Conservation (phyloP, 352 stramenopile genomes). For the Globisporangium paddicum region DNA sequence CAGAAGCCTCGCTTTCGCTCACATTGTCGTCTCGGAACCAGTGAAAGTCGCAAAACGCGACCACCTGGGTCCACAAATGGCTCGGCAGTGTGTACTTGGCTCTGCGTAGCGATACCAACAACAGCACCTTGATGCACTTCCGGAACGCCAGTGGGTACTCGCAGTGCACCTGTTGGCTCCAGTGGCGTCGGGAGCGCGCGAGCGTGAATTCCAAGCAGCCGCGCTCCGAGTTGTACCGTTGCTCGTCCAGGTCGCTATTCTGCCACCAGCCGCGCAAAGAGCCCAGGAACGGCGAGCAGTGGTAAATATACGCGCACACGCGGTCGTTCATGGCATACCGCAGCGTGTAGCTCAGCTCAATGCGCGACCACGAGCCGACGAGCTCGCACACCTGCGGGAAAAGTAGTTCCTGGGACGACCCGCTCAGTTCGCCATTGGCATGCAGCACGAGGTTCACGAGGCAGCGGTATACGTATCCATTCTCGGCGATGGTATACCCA, state of each 20-base stretch:
- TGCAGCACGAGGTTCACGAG: conserved; percentile 30
- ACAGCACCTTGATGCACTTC: conserved; percentile 31
- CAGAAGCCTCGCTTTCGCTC: not conserved
- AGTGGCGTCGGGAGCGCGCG: conserved; percentile 23
- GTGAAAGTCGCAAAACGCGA: conserved; percentile 40
- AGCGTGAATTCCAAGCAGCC: conserved; percentile 37
- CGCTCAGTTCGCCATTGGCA: conserved; percentile 32
- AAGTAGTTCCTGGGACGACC: conserved; percentile 43
- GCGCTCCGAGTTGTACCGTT: conserved; percentile 18
- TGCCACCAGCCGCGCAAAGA: conserved; percentile 48
- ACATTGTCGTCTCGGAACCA: conserved; percentile 23
- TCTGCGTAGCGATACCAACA: conserved; percentile 26
- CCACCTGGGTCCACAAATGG: conserved; percentile 30
- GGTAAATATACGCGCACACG: conserved; percentile 53
- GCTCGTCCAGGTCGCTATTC: conserved; percentile 29
- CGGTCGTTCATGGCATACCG: conserved; percentile 47
- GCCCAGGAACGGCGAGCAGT: conserved; percentile 29
- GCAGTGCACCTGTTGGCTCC: conserved; percentile 35
- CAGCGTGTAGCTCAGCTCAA: conserved; percentile 40
- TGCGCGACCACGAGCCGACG: conserved; percentile 37
- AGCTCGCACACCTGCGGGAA: conserved; percentile 48
- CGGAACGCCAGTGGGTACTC: conserved; percentile 34
- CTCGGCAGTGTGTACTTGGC: not conserved
- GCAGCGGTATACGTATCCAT: conserved; percentile 57
- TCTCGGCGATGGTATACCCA: conserved; percentile 53